A percentile compares a stretch with the other conserved stretches of the same genome.
Conservation (phyloP, 2,329 filamentous ascomycete species). For the Claviceps digitariae region DNA sequence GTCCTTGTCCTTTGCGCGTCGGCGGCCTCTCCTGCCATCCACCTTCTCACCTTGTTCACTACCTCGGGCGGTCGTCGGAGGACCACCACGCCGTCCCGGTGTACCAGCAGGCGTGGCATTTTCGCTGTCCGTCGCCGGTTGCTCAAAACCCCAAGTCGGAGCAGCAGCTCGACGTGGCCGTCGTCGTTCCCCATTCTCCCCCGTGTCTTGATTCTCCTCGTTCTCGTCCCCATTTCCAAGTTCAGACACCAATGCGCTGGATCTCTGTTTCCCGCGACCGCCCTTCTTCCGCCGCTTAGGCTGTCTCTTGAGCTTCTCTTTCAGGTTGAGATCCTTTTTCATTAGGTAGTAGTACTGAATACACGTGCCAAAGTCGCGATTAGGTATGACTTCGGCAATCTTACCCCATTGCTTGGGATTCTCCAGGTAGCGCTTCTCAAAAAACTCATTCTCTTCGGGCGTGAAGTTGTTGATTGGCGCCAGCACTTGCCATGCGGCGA, state of each 20-base stretch:
- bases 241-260: conserved; percentile 53
- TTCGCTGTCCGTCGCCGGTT: conserved; percentile 44
- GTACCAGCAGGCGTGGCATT: conserved; percentile 43
- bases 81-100: conserved; percentile 35
- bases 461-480: conserved; percentile 65
- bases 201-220: conserved; percentile 41
- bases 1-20: conserved; percentile 23
- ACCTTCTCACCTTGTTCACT: conserved; percentile 31
- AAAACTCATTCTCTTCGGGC: conserved; percentile 52
- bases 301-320: conserved; percentile 59
- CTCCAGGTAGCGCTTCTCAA: conserved; percentile 63
- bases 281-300: conserved; percentile 45
- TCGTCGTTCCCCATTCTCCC: conserved; percentile 46
- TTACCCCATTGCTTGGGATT: conserved; percentile 73
- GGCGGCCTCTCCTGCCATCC: conserved; percentile 23
- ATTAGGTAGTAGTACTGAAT: conserved; percentile 81
- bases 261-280: conserved; percentile 42
- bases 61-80: conserved; percentile 23
- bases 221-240: conserved; percentile 44
- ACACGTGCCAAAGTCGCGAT: conserved; percentile 62
- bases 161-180: conserved; percentile 52
- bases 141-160: conserved; percentile 59
- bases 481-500: conserved; percentile 57
- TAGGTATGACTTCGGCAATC: conserved; percentile 53
- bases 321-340: conserved; percentile 61